Percentiles rank a stretch among this genome's conserved stretches.
These are phyloP conservation scores for Lichtheimia corymbifera DNA, from an alignment of 371 early-diverging fungal species.

Conservation along the genomic window DNA sequence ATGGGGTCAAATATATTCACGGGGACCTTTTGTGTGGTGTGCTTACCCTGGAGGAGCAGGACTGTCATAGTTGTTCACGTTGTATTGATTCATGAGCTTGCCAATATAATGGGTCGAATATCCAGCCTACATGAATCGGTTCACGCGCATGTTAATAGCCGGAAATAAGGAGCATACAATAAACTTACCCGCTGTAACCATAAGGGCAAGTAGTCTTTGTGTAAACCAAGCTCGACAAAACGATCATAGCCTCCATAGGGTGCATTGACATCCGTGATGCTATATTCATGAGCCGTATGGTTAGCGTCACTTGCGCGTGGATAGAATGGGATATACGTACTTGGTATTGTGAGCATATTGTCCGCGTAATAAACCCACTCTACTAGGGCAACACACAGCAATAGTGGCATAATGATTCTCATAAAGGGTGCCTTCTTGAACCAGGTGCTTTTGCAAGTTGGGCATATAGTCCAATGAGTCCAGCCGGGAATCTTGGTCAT, in stretches of 20 bases:
- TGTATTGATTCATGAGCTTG: conserved; percentile 62
- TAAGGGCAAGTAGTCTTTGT: conserved; percentile 49
- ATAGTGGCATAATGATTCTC: conserved; percentile 65
- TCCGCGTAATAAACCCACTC: conserved; percentile 57
- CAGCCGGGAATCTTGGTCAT: conserved; percentile 61
- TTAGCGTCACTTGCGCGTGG: too few relatives aligned
- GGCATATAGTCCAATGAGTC: conserved; percentile 66
- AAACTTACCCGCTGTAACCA: conserved; percentile 16
- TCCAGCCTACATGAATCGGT: conserved; percentile 32
- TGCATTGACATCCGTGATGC: conserved; percentile 49
- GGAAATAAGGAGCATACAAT: too few relatives aligned
- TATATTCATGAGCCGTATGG: too few relatives aligned
- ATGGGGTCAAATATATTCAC: too few relatives aligned
- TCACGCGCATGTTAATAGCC: neutral
- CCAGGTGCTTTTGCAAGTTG: conserved; percentile 60
- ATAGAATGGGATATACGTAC: neutral
- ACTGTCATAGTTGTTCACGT: conserved; percentile 35
- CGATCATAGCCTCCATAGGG: conserved; percentile 61
- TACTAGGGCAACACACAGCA: conserved; percentile 67
- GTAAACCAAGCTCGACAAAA: conserved; percentile 44
- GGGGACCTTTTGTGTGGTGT: too few relatives aligned
- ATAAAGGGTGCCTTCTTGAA: conserved; percentile 59
- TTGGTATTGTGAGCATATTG: conserved; percentile 69
- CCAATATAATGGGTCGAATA: conserved; percentile 68
- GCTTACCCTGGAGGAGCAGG: conserved; percentile 37